Conservation (phyloP, 139 green algal genomes). For the Chlamydomonas incerta region DNA sequence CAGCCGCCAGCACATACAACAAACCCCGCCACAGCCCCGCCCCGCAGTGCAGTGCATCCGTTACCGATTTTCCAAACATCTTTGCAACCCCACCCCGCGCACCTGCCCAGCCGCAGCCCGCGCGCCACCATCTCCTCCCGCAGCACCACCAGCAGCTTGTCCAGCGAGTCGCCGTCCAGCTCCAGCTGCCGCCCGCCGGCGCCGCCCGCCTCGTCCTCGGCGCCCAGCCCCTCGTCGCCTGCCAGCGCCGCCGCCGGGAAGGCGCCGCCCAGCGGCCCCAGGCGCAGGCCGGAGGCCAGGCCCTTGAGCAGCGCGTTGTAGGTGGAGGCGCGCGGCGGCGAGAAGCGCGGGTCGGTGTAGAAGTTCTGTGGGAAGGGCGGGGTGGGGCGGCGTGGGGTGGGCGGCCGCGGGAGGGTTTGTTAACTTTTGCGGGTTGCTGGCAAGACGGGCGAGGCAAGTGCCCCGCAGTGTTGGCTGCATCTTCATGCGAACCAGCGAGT, state of each 20-base stretch:
- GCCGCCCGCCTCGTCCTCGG: not conserved
- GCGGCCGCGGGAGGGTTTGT: not conserved
- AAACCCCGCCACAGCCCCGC: too few species aligned
- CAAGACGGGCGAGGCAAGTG: too few species aligned
- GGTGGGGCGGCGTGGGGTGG: too few species aligned
- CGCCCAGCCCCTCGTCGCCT: not conserved
- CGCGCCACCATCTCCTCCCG: constrained; percentile 24
- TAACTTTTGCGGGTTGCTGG: too few species aligned
- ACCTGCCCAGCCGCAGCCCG: constrained; percentile 18
- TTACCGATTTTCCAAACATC: too few species aligned
- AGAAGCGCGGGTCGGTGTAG: not conserved
- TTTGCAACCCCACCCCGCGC: not conserved
- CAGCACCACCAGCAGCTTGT: not conserved
- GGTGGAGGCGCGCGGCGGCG: not conserved
- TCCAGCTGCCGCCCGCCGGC: not conserved
- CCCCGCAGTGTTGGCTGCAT: too few species aligned
- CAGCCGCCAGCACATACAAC: too few species aligned
- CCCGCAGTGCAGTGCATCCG: too few species aligned
- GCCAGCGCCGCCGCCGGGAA: too few species aligned
- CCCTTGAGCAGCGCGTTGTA: constrained; percentile 19
- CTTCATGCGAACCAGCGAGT: too few species aligned
- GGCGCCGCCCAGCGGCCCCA: not conserved
- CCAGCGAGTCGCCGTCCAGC: not conserved
- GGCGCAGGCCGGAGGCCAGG: constrained; percentile 20
- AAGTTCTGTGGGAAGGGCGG: not conserved